phyloP scores from a whole-genome alignment of 306 rosid species.

The Dalbergia cochinchinensis region DNA sequence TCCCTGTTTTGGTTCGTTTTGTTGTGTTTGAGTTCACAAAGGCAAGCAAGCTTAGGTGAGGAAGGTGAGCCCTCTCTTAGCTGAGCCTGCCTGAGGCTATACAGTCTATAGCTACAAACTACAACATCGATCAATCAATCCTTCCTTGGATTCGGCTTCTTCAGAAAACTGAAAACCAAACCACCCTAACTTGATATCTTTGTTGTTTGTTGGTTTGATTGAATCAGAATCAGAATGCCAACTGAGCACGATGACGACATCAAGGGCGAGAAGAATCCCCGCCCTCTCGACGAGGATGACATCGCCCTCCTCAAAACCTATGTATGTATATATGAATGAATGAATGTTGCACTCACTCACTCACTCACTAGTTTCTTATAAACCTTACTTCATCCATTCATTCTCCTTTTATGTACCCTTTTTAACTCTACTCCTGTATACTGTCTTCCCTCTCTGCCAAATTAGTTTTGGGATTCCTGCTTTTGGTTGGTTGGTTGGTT shows the following conservation, averaged over 20 bases:
- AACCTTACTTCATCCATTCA: neutral
- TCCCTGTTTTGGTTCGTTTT: too few relatives aligned
- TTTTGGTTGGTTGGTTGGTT: slow-evolving; percentile 19
- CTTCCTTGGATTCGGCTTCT: too few relatives aligned
- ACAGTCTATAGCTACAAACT: too few relatives aligned
- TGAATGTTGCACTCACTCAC: too few relatives aligned
- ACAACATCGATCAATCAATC: too few relatives aligned
- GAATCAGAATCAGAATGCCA: slow-evolving; percentile 56
- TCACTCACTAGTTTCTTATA: too few relatives aligned
- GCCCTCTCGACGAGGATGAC: slow-evolving; percentile 89
- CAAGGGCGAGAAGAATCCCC: slow-evolving; percentile 92
- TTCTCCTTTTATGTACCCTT: neutral
- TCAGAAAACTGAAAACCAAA: neutral
- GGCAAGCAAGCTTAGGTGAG: too few relatives aligned
- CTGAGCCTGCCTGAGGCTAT: too few relatives aligned
- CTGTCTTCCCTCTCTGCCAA: neutral
- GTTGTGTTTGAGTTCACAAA: too few relatives aligned
- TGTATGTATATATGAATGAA: slow-evolving; percentile 40
- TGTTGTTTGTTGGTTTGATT: too few relatives aligned
- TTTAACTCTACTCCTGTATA: neutral
- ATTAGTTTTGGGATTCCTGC: neutral
- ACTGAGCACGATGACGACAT: slow-evolving; percentile 71
- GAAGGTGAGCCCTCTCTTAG: too few relatives aligned
- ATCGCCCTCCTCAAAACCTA: slow-evolving; percentile 89
- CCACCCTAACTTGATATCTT: too few relatives aligned